Conservation (phyloP, 257 asterid genomes). For the Eucommia ulmoides region DNA sequence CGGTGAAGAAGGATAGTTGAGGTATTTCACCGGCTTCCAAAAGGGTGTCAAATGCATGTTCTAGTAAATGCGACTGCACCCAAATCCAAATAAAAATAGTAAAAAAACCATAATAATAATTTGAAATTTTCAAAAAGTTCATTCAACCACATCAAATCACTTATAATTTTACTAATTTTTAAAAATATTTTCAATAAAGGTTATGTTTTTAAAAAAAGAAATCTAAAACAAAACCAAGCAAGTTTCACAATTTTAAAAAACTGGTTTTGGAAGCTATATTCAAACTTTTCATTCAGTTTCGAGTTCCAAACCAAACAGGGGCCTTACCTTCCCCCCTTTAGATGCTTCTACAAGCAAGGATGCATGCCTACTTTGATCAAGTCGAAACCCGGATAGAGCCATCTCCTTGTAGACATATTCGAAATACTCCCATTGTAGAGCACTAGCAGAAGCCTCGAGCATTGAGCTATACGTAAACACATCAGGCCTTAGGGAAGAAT, state of each 20-base stretch:
- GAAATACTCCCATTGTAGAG: slow-evolving; percentile 88
- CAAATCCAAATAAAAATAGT: not conserved
- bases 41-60: slow-evolving; percentile 63
- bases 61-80: slow-evolving; percentile 70
- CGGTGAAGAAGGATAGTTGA: slow-evolving; percentile 45
- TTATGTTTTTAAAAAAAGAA: no score
- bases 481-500: slow-evolving; percentile 37
- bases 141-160: not conserved
- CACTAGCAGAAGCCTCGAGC: slow-evolving; percentile 80
- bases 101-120: no score
- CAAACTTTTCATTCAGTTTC: no score
- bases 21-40: slow-evolving; percentile 85
- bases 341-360: slow-evolving; percentile 57
- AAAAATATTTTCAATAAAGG: not conserved
- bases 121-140: not conserved
- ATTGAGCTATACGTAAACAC: slow-evolving; percentile 52
- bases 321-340: slow-evolving; percentile 79
- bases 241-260: no score
- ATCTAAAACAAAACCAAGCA: no score
- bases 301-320: no score
- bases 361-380: slow-evolving; percentile 44
- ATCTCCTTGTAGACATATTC: slow-evolving; percentile 73
- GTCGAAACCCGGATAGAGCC: slow-evolving; percentile 45
- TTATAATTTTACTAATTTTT: no score
- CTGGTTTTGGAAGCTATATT: no score